A percentile compares a stretch with the other conserved stretches of the same genome.
These are phyloP conservation scores for Blyttiomyces sp. DNA, from an alignment of 371 early-diverging fungal genomes.

Conservation along the genomic window DNA sequence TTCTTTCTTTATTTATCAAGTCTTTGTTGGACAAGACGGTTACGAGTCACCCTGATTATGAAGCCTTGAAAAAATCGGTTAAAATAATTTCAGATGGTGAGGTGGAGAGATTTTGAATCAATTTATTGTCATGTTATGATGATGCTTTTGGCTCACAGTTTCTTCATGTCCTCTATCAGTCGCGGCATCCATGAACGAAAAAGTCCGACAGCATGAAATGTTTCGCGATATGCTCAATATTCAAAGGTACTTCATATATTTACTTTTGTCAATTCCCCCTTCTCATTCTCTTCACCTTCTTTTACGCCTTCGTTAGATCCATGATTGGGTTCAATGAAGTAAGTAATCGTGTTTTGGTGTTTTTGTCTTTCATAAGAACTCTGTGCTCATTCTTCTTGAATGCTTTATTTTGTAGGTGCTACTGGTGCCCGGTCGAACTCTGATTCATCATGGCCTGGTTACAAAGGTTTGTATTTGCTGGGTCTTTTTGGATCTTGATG, in stretches of 20 bases:
- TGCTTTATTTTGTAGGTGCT: conserved; percentile 36
- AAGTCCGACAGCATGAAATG: conserved; percentile 71
- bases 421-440: conserved; percentile 61
- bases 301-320: conserved; percentile 10
- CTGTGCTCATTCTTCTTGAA: neutral
- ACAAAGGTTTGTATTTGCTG: conserved; percentile 54
- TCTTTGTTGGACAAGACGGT: conserved; percentile 63
- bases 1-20: conserved; percentile 9
- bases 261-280: neutral
- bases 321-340: conserved; percentile 54
- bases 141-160: neutral
- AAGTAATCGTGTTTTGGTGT: neutral
- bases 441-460: conserved; percentile 59
- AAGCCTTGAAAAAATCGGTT: conserved; percentile 47
- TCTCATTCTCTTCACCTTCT: neutral
- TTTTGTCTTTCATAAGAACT: neutral
- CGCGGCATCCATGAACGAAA: conserved; percentile 71
- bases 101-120: neutral
- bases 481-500: neutral
- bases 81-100: conserved; percentile 20
- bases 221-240: conserved; percentile 61
- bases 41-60: conserved; percentile 57
- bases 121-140: neutral
- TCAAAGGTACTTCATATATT: conserved; percentile 40
- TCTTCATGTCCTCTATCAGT: conserved; percentile 32